A percentile compares a stretch with the other conserved stretches of the same genome.
Conservation (phyloP, 1,139 yeast species). For the Pichia sp. region DNA sequence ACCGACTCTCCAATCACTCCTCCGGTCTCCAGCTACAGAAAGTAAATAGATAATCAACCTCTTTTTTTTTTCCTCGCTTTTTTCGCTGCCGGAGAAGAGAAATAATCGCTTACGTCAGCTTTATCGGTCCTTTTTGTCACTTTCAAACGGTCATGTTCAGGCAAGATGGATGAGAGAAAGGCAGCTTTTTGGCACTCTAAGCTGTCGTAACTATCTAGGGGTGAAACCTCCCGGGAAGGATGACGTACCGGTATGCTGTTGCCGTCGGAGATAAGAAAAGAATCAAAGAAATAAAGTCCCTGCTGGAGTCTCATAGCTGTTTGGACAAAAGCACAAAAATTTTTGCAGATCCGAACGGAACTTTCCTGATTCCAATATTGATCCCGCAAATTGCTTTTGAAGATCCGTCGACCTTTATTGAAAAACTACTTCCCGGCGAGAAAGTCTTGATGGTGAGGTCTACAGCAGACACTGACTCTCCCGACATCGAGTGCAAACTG, state of each 20-base stretch:
- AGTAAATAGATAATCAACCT: background rate
- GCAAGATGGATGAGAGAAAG: too few species aligned
- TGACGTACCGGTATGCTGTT: background rate
- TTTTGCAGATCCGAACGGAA: conserved; percentile 1
- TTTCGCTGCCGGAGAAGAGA: background rate
- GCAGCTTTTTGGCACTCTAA: too few species aligned
- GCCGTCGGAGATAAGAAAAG: background rate
- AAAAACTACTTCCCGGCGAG: background rate
- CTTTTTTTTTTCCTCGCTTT: background rate
- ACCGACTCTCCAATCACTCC: background rate
- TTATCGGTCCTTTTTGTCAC: background rate
- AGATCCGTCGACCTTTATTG: background rate
- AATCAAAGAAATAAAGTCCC: conserved; percentile 5
- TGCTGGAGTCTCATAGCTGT: background rate
- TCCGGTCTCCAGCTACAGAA: background rate
- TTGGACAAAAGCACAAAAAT: conserved; percentile 12
- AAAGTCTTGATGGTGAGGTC: background rate
- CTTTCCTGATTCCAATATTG: conserved; percentile 5
- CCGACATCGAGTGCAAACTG: background rate
- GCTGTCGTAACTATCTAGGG: too few species aligned
- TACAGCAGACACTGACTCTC: background rate
- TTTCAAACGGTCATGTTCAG: background rate
- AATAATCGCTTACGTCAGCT: background rate
- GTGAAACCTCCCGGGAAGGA: too few species aligned
- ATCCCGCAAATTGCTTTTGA: background rate